A percentile compares a stretch with the other conserved stretches of the same genome.
phyloP scores from a whole-genome alignment of 2,329 filamentous ascomycete genomes.

The Hypoxylon sp. region DNA sequence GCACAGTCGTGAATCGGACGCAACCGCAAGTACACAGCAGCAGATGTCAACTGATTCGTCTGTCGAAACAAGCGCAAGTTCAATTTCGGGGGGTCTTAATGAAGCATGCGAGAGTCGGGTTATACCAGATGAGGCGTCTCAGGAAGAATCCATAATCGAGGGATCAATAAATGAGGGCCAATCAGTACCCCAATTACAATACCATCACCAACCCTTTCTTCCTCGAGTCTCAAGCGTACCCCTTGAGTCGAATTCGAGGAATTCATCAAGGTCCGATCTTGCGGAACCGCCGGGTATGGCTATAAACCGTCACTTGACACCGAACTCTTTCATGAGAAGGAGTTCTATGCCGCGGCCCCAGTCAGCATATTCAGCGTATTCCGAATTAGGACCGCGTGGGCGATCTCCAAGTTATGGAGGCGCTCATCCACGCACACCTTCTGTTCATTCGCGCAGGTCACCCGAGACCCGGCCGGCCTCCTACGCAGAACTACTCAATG shows the following conservation, averaged over 20 bases:
- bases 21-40: slow-evolving; percentile 65
- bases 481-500: slow-evolving; percentile 73
- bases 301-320: slow-evolving; percentile 75
- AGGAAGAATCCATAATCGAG: slow-evolving; percentile 66
- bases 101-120: slow-evolving; percentile 62
- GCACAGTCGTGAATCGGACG: slow-evolving; percentile 68
- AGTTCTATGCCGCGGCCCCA: slow-evolving; percentile 76
- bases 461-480: slow-evolving; percentile 68
- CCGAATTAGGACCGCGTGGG: slow-evolving; percentile 76
- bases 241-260: slow-evolving; percentile 59
- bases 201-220: slow-evolving; percentile 68
- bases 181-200: slow-evolving; percentile 71
- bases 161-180: slow-evolving; percentile 59
- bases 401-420: slow-evolving; percentile 68
- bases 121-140: slow-evolving; percentile 61
- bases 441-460: slow-evolving; percentile 67
- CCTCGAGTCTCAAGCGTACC: slow-evolving; percentile 61
- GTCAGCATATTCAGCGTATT: slow-evolving; percentile 82
- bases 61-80: slow-evolving; percentile 69
- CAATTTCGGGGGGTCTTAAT: slow-evolving; percentile 64
- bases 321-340: slow-evolving; percentile 68
- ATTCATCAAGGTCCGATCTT: slow-evolving; percentile 67
- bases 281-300: slow-evolving; percentile 64
- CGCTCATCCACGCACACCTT: slow-evolving; percentile 63
- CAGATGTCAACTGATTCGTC: slow-evolving; percentile 67